Percentiles rank a stretch among this genome's conserved stretches.
Conservation (phyloP, 2,329 filamentous ascomycete genomes). For the Stachybotrys echinatus region DNA sequence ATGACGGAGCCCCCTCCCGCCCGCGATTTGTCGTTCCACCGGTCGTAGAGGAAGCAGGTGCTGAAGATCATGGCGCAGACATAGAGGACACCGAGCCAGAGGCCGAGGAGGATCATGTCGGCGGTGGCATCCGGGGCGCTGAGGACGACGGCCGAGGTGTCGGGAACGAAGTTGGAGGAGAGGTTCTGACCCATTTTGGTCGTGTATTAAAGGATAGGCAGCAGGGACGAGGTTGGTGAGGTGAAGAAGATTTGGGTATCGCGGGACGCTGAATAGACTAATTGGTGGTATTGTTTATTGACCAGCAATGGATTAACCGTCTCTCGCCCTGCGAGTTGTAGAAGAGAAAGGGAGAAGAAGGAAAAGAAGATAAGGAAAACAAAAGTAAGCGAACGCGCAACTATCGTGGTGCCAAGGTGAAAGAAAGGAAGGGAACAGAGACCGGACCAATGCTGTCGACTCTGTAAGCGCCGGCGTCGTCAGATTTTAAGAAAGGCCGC, state of each 20-base stretch:
- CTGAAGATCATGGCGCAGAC: slow-evolving; percentile 35
- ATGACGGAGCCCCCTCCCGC: slow-evolving; percentile 21
- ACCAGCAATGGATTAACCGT: slow-evolving; percentile 3
- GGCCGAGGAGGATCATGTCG: slow-evolving; percentile 24
- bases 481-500: background rate
- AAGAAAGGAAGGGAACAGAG: background rate
- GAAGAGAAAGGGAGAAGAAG: background rate
- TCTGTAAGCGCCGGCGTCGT: background rate
- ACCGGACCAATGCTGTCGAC: background rate
- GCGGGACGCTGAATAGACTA: background rate
- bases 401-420: background rate
- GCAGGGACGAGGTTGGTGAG: background rate
- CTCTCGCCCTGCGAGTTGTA: slow-evolving; percentile 4
- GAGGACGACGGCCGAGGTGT: slow-evolving; percentile 29
- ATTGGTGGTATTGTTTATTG: slow-evolving; percentile 1
- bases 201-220: slow-evolving; percentile 1
- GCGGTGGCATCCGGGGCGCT: slow-evolving; percentile 21
- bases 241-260: background rate
- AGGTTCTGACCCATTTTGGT: slow-evolving; percentile 34
- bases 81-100: slow-evolving; percentile 30
- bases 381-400: background rate
- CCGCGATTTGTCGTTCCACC: slow-evolving; percentile 33
- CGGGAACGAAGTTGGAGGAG: slow-evolving; percentile 29
- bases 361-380: background rate
- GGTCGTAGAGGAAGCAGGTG: slow-evolving; percentile 33